These are phyloP conservation scores for Rosellinia necatrix DNA, from an alignment of 2,329 filamentous ascomycete genomes.

Conservation along the genomic window DNA sequence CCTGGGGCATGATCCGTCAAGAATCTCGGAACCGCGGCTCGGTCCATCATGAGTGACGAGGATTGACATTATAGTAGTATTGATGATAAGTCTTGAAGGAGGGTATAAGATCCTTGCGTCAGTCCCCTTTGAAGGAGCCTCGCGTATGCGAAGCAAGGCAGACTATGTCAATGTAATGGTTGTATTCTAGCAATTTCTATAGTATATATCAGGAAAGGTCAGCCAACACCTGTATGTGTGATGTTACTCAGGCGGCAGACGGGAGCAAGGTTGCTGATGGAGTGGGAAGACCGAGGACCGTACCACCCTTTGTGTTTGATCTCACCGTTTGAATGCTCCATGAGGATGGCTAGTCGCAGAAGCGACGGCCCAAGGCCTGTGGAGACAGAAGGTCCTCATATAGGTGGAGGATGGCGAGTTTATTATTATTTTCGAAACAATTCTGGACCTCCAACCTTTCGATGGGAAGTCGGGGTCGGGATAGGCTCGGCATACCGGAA, in stretches of 20 bases:
- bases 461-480: background rate
- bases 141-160: background rate
- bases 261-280: background rate
- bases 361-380: background rate
- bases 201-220: background rate
- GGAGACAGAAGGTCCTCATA: background rate
- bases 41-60: background rate
- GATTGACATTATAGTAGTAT: slow-evolving; percentile 7
- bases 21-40: background rate
- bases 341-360: background rate
- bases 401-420: background rate
- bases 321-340: background rate
- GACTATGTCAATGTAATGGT: background rate
- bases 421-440: background rate
- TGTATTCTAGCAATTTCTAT: background rate
- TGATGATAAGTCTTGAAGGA: background rate
- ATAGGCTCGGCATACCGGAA: background rate
- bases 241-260: background rate
- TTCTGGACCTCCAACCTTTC: background rate
- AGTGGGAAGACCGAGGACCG: background rate
- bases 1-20: background rate
- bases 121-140: background rate
- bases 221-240: background rate
- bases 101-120: background rate
- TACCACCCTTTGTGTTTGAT: background rate